Evolutionary conservation across 2,329 filamentous ascomycete genomes (phyloP), one percentile per base, ranked within the genome.

Genomic region (Aureobasidium sp.): DNA sequence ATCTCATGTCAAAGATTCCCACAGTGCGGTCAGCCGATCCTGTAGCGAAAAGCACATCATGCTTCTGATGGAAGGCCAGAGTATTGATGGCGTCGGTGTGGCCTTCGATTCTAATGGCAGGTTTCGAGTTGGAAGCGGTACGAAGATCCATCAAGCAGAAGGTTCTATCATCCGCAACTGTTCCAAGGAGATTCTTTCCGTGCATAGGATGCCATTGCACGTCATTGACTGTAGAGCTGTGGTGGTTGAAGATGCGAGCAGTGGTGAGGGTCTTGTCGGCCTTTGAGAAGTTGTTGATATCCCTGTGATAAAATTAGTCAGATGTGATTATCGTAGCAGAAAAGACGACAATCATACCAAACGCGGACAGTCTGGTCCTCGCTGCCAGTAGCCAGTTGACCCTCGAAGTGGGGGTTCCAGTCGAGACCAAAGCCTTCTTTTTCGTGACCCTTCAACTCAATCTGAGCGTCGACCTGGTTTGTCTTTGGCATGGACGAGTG

Each of bases 11-110:
- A 91, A 94, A 99, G 61, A 99, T 82, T 11, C 89, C 93, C 64
- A 99, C 90, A 0, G 91, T 94, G 78, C 96, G 96, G 74, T 99
- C 94, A 0, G 90, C 91, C 32, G 93, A 97, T 2, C 91, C 94
- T 0, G 94, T 97, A 10, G 92, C 94, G 42, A 99, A 81, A 41
- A 96, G 82, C 39, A 89, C 90, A 71, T 99, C 93, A n/a, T 88
- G 89, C 36, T 87, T 87, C 0, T 92, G 92, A 71, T 97, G 96
- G 78, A 97, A 99, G 0, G 94, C 87, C 30, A 99, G 79, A n/a
- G 91, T 89, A 73, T 99, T 99, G 75, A 99, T 92, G 21, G 93
- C 93, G 74, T 97, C 94, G 9, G 83, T 83, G 72, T 99, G 95
- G 10, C 92, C 92, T 42, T 87, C 82, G 0, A 90, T 85, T 66